phyloP scores from a whole-genome alignment of 352 stramenopile species.

The Globisporangium emineosum region DNA sequence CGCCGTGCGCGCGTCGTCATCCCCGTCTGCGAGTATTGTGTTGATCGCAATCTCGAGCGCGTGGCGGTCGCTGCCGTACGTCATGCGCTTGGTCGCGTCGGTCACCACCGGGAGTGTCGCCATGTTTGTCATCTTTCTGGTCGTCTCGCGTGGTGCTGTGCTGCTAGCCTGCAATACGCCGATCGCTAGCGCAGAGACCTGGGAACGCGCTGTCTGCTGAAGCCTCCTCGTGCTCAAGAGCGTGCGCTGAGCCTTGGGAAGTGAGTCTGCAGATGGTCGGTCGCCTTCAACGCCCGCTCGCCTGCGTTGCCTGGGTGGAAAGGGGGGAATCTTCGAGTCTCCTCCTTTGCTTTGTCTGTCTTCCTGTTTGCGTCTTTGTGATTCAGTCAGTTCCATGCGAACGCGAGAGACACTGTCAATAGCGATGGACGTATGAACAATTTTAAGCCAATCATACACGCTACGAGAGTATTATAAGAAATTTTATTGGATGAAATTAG shows the following conservation, averaged over 20 bases:
- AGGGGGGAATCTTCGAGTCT: slow-evolving; percentile 17
- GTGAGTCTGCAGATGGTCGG: background rate
- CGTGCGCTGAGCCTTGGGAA: background rate
- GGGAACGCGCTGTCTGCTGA: background rate
- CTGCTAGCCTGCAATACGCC: background rate
- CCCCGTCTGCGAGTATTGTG: background rate
- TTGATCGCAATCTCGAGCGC: slow-evolving; percentile 14
- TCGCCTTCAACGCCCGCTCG: background rate
- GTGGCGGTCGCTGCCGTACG: slow-evolving; percentile 10
- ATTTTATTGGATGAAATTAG: background rate
- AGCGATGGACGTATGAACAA: background rate
- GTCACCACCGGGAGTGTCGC: slow-evolving; percentile 17
- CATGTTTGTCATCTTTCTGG: slow-evolving; percentile 3
- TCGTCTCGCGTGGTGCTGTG: no score
- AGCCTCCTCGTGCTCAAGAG: background rate
- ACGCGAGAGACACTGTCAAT: slow-evolving; percentile 11
- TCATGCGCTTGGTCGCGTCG: slow-evolving; percentile 7
- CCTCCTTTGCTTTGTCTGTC: background rate
- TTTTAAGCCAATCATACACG: background rate
- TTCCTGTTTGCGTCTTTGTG: background rate
- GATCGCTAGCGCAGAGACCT: background rate
- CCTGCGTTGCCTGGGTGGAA: background rate
- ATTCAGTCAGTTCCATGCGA: slow-evolving; percentile 6
- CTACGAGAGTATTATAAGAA: no score
- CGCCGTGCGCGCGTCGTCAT: slow-evolving; percentile 16